Base-by-base conservation (phyloP, 345 rosid species). In the Gynandropsis gynandra region DNA sequence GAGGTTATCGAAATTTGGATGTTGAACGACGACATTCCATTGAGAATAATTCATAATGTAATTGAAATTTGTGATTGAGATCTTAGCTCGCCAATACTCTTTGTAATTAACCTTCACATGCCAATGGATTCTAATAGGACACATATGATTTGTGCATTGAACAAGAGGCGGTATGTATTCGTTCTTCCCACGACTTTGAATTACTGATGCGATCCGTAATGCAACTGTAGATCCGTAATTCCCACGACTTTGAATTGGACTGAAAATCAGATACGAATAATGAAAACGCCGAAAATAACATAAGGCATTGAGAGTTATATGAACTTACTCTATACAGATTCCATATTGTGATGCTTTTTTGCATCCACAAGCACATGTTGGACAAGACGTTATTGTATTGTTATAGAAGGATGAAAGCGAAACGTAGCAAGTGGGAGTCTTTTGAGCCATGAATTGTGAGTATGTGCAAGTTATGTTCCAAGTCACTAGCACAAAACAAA, bases 401-500 rank as follows among this genome's bases (percentile, higher is more conserved):
- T 77, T 85, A 57, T 88, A 88, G 69, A 88, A 88, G 12, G 89
- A 73, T 48, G 95, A 88, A 60, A 88, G 74, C 11, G 96, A 87
- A 33, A 88, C 86, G 12, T 95, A 88, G 24, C 95, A 88, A 50
- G 69, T 76, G 7, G 90, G 97, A 36, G 82, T 78, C 66, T 73
- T 84, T 40, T 77, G 74, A 34, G 87, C 94, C 46, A 84, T 61
- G 58, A 82, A 78, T 55, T 82, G 88, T 1, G 97, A 84, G 47
- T 81, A 84, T 33, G 95, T 82, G 88, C 95, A 88, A 9, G 95
- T 84, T 14, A 84, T 88, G 47, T 84, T 82, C 95, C 95, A 87
- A 38, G 96, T 84, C 86, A 88, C 97, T 88, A 79, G 51, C 17
- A 47, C 42, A 49, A 16, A 38, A 52, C 13, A 48, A 18, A 58